phyloP scores from a whole-genome alignment of 2,329 filamentous ascomycete species.

The Hypoxylon sp. region DNA sequence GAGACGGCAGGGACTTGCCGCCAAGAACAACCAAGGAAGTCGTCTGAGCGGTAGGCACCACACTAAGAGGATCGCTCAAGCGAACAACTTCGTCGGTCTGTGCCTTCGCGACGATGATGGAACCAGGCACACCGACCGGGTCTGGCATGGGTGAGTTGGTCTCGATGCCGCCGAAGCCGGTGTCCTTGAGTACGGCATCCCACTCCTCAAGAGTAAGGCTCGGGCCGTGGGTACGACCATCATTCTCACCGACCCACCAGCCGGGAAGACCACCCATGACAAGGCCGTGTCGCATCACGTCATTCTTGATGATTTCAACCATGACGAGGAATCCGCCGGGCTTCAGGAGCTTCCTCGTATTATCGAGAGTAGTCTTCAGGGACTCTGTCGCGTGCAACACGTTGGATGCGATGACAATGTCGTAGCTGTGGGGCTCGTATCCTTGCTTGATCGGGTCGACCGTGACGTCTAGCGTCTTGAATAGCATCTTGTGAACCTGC shows the following conservation, averaged over 20 bases:
- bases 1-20: not conserved
- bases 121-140: constrained; percentile 4
- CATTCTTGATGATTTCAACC: constrained; percentile 1
- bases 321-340: constrained; percentile 53
- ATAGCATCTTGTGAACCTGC: constrained; percentile 48
- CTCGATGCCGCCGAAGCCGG: constrained; percentile 49
- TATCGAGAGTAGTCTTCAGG: constrained; percentile 38
- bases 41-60: constrained; percentile 3
- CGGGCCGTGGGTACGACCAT: constrained; percentile 6
- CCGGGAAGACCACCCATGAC: constrained; percentile 26
- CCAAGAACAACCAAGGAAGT: constrained; percentile 23
- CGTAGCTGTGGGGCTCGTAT: constrained; percentile 44
- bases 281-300: constrained; percentile 6
- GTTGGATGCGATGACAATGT: constrained; percentile 50
- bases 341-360: constrained; percentile 48
- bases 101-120: constrained; percentile 51
- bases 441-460: constrained; percentile 48
- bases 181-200: constrained; percentile 40
- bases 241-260: constrained; percentile 22
- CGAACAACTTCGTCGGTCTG: constrained; percentile 42
- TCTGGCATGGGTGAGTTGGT: constrained; percentile 19
- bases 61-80: constrained; percentile 12
- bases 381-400: constrained; percentile 46
- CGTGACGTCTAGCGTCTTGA: constrained; percentile 48
- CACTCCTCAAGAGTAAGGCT: constrained; percentile 33